Base-by-base conservation (phyloP, 2,329 filamentous ascomycete species). In the Aspergillus glaucus region DNA sequence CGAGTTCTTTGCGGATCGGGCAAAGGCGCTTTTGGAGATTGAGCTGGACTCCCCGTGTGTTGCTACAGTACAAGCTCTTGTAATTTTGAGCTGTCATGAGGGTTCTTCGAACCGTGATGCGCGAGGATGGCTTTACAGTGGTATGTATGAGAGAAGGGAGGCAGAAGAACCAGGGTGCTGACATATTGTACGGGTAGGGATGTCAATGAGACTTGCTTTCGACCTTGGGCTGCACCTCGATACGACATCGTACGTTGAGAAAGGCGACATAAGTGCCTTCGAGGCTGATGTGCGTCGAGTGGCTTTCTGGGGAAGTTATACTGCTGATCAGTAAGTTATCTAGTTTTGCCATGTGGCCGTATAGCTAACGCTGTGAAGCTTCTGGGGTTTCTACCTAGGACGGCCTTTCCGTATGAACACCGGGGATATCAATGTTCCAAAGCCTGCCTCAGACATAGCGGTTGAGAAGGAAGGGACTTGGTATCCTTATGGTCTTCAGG, bases 31-130 rank as follows among this genome's bases (percentile, higher is more conserved):
- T 4, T 54, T 77, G 7, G 73, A 77, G 36, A 68, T 75, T 4
- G 74, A 77, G 50, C 57, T 77, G 12, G 74, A 76, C 48, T 69
- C 64, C 22, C 75, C 75, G 1, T 72, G 67, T 40, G 63, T 77
- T n/a, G 72, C 74, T 4, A 77, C 74, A 3, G 69, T 74, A 6
- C 75, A 77, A 47, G 70, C 74, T 2, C 61, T 77, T 39, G 67
- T 73, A 2, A 63, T 77, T 14, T 59, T 77, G 43, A 74, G 72
- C 37, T 67, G 63, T 14, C 68, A 72, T 32, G 75, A 77, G 52
- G 69, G 68, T 3, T 72, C 70, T 6, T 69, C 63, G 17, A 70
- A 67, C 14, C 65, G 73, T 9, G 72, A 74, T 50, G 68, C 73
- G 14, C 66, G 74, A 4, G 72, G 72, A 15, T 76, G 73, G 74